These are phyloP conservation scores for Pharus latifolius DNA, from an alignment of 176 grass and related monocot species.

Conservation along the genomic window DNA sequence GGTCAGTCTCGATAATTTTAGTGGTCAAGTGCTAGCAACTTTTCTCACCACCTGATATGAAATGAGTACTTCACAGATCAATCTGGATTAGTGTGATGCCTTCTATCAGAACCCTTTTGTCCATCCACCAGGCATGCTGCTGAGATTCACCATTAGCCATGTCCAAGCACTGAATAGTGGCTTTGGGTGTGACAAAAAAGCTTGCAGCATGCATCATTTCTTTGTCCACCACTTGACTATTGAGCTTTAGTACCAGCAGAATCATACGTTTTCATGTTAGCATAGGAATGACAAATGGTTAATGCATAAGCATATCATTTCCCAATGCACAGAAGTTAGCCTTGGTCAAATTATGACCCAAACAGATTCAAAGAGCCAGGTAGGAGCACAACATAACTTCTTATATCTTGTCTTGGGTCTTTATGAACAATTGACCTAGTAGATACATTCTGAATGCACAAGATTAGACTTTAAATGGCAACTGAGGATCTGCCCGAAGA, in stretches of 20 bases:
- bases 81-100: not conserved
- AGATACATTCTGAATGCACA: not conserved
- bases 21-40: not conserved
- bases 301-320: not conserved
- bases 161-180: not conserved
- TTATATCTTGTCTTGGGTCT: not conserved
- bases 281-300: not conserved
- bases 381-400: not conserved
- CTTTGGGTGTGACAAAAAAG: not conserved
- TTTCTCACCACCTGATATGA: not conserved
- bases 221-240: not conserved
- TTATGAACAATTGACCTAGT: not conserved
- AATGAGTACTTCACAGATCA: not conserved
- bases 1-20: not conserved
- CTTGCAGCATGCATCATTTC: not conserved
- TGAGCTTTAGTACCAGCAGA: constrained; percentile 10
- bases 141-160: constrained; percentile 1
- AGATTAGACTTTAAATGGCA: not conserved
- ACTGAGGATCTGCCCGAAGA: constrained; percentile 3
- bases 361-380: not conserved
- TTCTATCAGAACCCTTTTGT: not conserved
- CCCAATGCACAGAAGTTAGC: not conserved
- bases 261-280: not conserved
- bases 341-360: not conserved
- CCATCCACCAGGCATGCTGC: not conserved